phyloP scores from a whole-genome alignment of 164 flowering plant genomes.

The Chloranthus sessilifolius region DNA sequence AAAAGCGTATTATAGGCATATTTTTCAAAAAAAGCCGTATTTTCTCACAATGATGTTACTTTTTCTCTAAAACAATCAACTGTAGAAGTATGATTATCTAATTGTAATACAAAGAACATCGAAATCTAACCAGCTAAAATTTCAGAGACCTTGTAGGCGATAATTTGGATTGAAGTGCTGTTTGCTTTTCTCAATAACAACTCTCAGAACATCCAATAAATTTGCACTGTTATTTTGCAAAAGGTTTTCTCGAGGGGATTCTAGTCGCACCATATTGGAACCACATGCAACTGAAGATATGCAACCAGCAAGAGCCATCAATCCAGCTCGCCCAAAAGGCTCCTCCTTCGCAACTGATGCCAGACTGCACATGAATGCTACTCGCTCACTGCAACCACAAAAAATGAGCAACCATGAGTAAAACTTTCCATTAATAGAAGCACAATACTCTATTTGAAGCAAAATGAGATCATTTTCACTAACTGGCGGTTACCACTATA shows the following conservation, averaged over 20 bases:
- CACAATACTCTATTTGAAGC: no score
- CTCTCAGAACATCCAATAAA: conserved; percentile 58
- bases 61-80: neutral
- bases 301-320: conserved; percentile 81
- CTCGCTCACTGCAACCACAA: conserved; percentile 40
- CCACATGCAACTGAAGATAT: conserved; percentile 58
- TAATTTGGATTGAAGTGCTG: conserved; percentile 91
- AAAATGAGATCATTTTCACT: no score
- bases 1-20: no score
- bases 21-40: no score
- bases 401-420: conserved; percentile 9
- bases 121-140: conserved; percentile 10
- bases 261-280: conserved; percentile 11
- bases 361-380: conserved; percentile 47
- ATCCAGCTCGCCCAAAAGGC: conserved; percentile 84
- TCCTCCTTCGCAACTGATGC: conserved; percentile 54
- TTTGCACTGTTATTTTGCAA: conserved; percentile 21
- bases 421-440: no score
- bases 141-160: conserved; percentile 70
- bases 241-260: conserved; percentile 16
- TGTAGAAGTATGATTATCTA: neutral
- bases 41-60: neutral
- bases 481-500: no score
- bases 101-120: neutral
- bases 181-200: conserved; percentile 72